phyloP scores from a whole-genome alignment of 805 yeast genomes.

The Ogataea haglerorum region DNA sequence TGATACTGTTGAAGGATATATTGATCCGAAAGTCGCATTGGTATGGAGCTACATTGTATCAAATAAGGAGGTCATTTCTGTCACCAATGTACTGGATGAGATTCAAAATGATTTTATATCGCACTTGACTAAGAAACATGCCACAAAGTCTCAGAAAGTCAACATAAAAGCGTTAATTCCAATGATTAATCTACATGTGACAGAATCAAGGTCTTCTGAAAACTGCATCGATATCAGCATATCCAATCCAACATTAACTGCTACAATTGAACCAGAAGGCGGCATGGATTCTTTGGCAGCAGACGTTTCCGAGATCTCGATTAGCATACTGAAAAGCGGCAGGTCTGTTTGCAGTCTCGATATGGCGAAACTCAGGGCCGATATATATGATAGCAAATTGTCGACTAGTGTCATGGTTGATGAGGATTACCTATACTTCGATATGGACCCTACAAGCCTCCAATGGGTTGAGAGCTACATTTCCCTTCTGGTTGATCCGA shows the following conservation, averaged over 20 bases:
- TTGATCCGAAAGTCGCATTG: conserved; percentile 38
- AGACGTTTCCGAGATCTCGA: conserved; percentile 10
- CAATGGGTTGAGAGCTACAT: conserved; percentile 20
- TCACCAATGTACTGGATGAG: conserved; percentile 55
- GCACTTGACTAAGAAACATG: conserved; percentile 29
- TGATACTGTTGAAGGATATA: conserved; percentile 44
- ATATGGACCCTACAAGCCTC: conserved; percentile 20
- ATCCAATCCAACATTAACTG: conserved; percentile 36
- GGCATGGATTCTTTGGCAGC: background rate
- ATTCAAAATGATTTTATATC: conserved; percentile 59
- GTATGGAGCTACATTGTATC: conserved; percentile 32
- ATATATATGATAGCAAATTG: background rate
- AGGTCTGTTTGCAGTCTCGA: conserved; percentile 13
- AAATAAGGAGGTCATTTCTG: conserved; percentile 37
- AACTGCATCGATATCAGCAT: conserved; percentile 33
- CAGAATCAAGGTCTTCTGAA: conserved; percentile 11
- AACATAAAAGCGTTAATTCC: conserved; percentile 51
- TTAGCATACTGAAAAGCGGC: conserved; percentile 10
- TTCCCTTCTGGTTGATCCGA: conserved; percentile 1
- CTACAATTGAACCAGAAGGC: conserved; percentile 19
- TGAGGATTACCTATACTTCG: conserved; percentile 16
- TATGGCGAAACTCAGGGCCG: conserved; percentile 4
- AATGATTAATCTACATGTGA: conserved; percentile 28
- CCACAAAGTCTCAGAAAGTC: conserved; percentile 30
- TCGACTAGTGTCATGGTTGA: conserved; percentile 10